Conservation (phyloP, 805 yeast genomes). For the Lipomyces yamanashiensis region DNA sequence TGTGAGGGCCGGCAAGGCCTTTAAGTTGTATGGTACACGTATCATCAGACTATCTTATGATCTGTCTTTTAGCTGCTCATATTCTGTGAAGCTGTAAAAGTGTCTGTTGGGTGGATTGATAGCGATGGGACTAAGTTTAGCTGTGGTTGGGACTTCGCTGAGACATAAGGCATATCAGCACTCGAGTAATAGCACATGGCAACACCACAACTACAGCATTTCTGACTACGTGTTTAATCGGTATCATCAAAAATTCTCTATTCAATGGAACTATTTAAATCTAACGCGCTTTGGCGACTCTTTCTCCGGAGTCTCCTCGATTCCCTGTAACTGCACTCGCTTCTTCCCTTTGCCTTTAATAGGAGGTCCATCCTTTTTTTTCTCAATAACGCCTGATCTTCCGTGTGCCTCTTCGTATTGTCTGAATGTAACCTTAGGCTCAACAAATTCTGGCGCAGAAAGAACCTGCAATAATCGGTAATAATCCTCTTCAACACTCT, state of each 20-base stretch:
- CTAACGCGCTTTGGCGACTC: background rate
- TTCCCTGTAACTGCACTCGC: background rate
- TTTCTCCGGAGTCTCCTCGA: background rate
- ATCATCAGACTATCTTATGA: constrained; percentile 13
- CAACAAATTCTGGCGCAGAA: constrained; percentile 18
- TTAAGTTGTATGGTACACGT: constrained; percentile 33
- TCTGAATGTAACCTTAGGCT: constrained; percentile 5
- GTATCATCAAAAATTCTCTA: too few relatives aligned
- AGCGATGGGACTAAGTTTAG: too few relatives aligned
- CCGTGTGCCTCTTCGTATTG: constrained; percentile 6
- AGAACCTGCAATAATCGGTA: constrained; percentile 53
- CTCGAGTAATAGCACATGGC: too few relatives aligned
- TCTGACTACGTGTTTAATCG: too few relatives aligned
- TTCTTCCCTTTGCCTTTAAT: constrained; percentile 16
- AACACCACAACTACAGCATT: too few relatives aligned
- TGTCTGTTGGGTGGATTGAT: too few relatives aligned
- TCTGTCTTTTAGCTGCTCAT: background rate
- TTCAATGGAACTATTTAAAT: background rate
- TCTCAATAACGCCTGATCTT: background rate
- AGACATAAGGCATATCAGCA: too few relatives aligned
- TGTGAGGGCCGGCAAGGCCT: constrained; percentile 17
- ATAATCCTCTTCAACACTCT: constrained; percentile 72
- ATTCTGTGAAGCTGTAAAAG: background rate
- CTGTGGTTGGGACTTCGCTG: too few relatives aligned
- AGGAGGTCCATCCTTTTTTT: background rate